Conservation (phyloP, 2,329 filamentous ascomycete genomes). For the Microsporum ferrugineum region DNA sequence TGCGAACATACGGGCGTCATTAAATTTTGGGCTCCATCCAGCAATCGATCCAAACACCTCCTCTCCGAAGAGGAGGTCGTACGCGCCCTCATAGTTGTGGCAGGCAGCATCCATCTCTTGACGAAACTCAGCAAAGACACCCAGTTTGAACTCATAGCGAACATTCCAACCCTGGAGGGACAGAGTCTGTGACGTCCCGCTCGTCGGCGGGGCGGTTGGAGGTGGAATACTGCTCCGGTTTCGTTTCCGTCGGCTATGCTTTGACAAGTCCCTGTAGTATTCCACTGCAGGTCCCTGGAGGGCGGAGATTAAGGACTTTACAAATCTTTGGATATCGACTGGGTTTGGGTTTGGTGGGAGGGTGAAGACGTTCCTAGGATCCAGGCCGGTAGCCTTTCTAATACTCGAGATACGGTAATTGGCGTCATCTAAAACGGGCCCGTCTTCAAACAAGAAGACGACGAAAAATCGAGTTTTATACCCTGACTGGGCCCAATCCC, state of each 20-base stretch:
- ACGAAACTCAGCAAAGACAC: conserved; percentile 80
- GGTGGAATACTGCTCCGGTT: conserved; percentile 65
- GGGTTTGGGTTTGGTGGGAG: conserved; percentile 61
- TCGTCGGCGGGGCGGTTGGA: conserved; percentile 71
- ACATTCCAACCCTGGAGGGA: conserved; percentile 82
- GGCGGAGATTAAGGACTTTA: conserved; percentile 58
- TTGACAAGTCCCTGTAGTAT: conserved; percentile 89
- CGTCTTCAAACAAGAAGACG: conserved; percentile 64
- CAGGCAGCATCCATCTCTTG: conserved; percentile 83
- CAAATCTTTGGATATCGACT: conserved; percentile 61
- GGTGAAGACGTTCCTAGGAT: conserved; percentile 76
- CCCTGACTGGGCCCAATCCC: conserved; percentile 45
- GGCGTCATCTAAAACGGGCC: conserved; percentile 48
- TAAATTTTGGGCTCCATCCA: conserved; percentile 81
- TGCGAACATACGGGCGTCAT: conserved; percentile 78
- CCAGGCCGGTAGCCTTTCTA: conserved; percentile 64
- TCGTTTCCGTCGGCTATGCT: conserved; percentile 80
- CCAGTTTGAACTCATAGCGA: conserved; percentile 88
- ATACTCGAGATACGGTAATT: conserved; percentile 72
- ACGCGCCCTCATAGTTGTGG: conserved; percentile 75
- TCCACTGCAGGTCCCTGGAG: conserved; percentile 68
- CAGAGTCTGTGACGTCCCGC: conserved; percentile 74
- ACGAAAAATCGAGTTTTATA: conserved; percentile 70
- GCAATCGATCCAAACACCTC: conserved; percentile 83
- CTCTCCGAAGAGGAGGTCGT: conserved; percentile 67